Base-by-base conservation (phyloP, 805 yeast species). In the Crinitomyces ghanaensis region DNA sequence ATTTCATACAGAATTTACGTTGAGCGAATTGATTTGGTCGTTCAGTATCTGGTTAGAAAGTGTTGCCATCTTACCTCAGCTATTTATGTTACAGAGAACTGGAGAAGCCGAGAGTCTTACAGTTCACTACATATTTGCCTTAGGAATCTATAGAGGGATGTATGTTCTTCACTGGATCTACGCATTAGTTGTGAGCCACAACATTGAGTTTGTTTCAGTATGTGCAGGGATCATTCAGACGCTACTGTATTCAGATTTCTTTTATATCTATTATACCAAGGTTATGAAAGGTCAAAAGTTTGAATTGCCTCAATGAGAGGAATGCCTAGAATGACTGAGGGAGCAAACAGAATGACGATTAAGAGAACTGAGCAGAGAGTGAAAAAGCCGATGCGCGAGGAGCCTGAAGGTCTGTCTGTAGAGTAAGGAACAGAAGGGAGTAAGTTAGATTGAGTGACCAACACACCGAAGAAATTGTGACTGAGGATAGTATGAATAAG, bases 131-230 rank as follows among this genome's bases (percentile, higher is more conserved):
- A 83, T 91, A 41, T 86, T 88, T 56, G 94, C 96, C 1, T 64
- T 91, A 51, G 98, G 98, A 11, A 45, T 79, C 2, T 91, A 91
- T 65, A 68, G 98, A 45, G 80, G 88, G 0, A 64, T 91, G 33
- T 91, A 91, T 55, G 73, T 91, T 45, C 93, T 94, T 43, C 91
- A 88, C 59, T 91, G 98, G 98, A 54, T 85, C 44, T 91, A 85
- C 68, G 73, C 96, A 56, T 83, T 77, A 60, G 60, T 60, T 40
- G 42, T 57, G 11, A 88, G 80, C 43, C 69, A 64, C 16, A 63
- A 66, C 42, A 62, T 78, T 37, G 95, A 85, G 50, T 68, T 67
- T 42, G 64, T 86, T 35, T 69, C 93, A 2, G 63, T 88, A 6
- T 49, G 70, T 14, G 78, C 96, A 1, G 97, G 97, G 16, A 40